A percentile compares a stretch with the other conserved stretches of the same genome.
Evolutionary conservation across 371 early-diverging fungal genomes (phyloP).

Genomic region (Apophysomyces ossiformis): DNA sequence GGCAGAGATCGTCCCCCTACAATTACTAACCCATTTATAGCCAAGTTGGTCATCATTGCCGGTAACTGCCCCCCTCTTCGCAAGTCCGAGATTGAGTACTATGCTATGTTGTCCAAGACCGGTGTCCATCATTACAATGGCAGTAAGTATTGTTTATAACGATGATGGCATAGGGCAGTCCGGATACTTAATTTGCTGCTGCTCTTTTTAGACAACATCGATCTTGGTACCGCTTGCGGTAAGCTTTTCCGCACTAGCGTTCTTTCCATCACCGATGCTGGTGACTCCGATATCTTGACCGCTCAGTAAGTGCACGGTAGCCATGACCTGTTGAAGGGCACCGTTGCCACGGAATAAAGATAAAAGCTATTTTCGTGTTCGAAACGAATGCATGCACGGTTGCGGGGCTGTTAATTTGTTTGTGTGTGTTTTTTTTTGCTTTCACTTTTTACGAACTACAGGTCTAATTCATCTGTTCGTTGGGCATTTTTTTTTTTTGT

Average conservation of each 20-base stretch:
- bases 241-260: conserved; percentile 91
- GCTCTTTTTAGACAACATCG: conserved; percentile 80
- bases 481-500: no score
- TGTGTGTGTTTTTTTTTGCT: no score
- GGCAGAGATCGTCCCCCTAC: conserved; percentile 40
- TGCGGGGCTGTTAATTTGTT: background rate
- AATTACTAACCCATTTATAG: conserved; percentile 44
- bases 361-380: background rate
- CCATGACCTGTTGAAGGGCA: background rate
- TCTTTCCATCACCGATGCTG: conserved; percentile 95
- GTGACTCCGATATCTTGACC: conserved; percentile 79
- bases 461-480: background rate
- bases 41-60: conserved; percentile 96
- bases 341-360: background rate
- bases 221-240: conserved; percentile 98
- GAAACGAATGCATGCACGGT: background rate
- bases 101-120: conserved; percentile 99
- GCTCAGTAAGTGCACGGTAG: conserved; percentile 34
- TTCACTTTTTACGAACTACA: background rate
- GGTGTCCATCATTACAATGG: conserved; percentile 97
- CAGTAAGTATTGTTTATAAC: conserved; percentile 41
- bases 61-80: conserved; percentile 98
- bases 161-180: background rate
- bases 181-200: background rate
- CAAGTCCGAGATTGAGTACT: conserved; percentile 99